Percentiles rank a stretch among this genome's conserved stretches.
Conservation (phyloP, 257 asterid species). For the Gynochthodes officinalis region DNA sequence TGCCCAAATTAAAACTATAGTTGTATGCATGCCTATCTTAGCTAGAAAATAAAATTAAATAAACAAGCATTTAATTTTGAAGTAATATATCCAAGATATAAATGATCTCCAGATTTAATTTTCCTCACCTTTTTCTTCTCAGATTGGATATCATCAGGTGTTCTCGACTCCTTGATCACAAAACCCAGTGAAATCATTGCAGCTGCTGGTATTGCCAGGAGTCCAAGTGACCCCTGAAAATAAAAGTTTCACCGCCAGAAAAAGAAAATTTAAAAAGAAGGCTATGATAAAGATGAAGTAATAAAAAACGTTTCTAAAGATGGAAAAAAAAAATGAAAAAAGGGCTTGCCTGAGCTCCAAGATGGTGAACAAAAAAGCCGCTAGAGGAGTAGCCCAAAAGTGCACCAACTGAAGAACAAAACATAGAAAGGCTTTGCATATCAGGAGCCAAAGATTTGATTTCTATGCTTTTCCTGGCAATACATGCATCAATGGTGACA, state of each 20-base stretch:
- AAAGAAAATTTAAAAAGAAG: neutral
- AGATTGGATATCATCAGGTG: slow-evolving; percentile 9
- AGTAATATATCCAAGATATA: too few species aligned
- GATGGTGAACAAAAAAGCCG: slow-evolving; percentile 58
- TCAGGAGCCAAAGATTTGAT: slow-evolving; percentile 56
- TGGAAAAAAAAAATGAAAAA: neutral
- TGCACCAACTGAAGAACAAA: slow-evolving; percentile 53
- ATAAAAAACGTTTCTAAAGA: neutral
- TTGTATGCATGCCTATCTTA: too few species aligned
- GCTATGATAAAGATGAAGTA: neutral
- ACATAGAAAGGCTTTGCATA: slow-evolving; percentile 62
- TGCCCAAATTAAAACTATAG: too few species aligned
- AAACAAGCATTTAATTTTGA: too few species aligned
- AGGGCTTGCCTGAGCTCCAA: slow-evolving; percentile 53
- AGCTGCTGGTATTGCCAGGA: slow-evolving; percentile 25
- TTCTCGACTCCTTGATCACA: slow-evolving; percentile 21
- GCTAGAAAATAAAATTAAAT: too few species aligned
- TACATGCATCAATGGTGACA: slow-evolving; percentile 66
- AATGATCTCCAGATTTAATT: too few species aligned
- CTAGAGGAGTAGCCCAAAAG: slow-evolving; percentile 66
- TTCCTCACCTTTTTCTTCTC: slow-evolving; percentile 21
- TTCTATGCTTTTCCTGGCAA: slow-evolving; percentile 56
- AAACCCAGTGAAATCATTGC: slow-evolving; percentile 21
- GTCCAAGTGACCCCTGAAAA: slow-evolving; percentile 22
- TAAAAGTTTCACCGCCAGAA: neutral